Evolutionary conservation across 78 protist genomes (phyloP).

Genomic region (Cyanophora paradoxa): DNA sequence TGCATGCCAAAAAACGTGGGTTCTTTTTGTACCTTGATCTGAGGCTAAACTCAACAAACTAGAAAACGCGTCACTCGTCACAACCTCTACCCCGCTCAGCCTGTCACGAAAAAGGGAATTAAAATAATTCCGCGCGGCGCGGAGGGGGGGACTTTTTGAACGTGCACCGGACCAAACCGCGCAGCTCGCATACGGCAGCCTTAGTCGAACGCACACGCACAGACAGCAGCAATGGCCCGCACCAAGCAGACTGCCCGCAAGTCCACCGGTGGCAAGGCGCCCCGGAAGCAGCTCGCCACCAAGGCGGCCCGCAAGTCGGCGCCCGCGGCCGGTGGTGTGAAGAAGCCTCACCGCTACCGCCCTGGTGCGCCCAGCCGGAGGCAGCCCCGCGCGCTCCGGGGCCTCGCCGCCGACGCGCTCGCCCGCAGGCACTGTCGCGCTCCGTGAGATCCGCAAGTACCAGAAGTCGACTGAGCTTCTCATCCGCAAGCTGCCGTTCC

Average conservation of each 20-base stretch:
- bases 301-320: slow-evolving; percentile 70
- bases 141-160: too few species aligned
- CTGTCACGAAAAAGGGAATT: too few species aligned
- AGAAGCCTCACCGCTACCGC: slow-evolving; percentile 56
- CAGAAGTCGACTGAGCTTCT: slow-evolving; percentile 82
- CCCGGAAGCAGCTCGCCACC: slow-evolving; percentile 54
- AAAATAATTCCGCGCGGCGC: too few species aligned
- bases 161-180: too few species aligned
- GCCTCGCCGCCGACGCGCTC: background rate
- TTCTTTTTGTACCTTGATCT: too few species aligned
- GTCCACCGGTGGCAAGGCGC: slow-evolving; percentile 58
- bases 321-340: slow-evolving; percentile 72
- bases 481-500: slow-evolving; percentile 59
- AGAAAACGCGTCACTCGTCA: too few species aligned
- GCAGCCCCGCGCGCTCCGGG: too few species aligned
- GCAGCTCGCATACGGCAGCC: too few species aligned
- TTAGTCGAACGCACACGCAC: too few species aligned
- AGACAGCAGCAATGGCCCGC: slow-evolving; percentile 54
- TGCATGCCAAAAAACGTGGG: too few species aligned
- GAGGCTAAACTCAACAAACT: too few species aligned
- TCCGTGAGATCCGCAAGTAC: slow-evolving; percentile 84
- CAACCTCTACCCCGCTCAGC: too few species aligned
- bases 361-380: background rate
- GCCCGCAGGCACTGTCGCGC: slow-evolving; percentile 61
- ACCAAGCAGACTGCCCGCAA: slow-evolving; percentile 73